phyloP scores from a whole-genome alignment of 495 filamentous ascomycete species.

The Cudoniella acicularis region DNA sequence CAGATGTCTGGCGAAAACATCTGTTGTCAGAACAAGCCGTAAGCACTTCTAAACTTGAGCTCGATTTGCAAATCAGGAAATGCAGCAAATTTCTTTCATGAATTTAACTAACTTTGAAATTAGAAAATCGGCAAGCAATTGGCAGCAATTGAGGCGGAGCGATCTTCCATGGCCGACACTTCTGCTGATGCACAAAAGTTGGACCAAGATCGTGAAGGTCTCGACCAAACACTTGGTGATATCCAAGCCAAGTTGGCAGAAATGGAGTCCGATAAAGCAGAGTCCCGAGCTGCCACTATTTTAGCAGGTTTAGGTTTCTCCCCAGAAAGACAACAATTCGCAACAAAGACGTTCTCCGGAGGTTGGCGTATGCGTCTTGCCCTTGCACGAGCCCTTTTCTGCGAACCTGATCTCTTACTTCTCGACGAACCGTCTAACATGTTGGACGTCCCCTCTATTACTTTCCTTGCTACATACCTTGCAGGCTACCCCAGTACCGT shows the following conservation, averaged over 20 bases:
- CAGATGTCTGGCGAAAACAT: constrained; percentile 98
- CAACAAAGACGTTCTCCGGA: constrained; percentile 97
- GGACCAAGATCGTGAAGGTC: constrained; percentile 81
- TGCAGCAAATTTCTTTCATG: neutral
- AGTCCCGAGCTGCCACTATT: constrained; percentile 91
- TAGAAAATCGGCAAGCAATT: constrained; percentile 83
- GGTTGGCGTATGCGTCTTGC: constrained; percentile 99
- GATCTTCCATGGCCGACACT: constrained; percentile 77
- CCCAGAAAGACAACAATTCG: constrained; percentile 81
- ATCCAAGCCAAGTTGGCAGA: constrained; percentile 90
- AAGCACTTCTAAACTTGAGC: constrained; percentile 36
- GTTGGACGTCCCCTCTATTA: constrained; percentile 99
- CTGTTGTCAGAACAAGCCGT: constrained; percentile 85
- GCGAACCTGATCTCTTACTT: constrained; percentile 92
- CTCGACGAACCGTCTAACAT: constrained; percentile 99
- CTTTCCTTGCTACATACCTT: constrained; percentile 95
- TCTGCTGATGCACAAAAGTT: constrained; percentile 78
- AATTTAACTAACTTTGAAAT: neutral
- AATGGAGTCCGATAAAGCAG: constrained; percentile 99
- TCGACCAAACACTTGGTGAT: constrained; percentile 84
- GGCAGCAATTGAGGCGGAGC: constrained; percentile 72
- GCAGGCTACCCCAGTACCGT: constrained; percentile 92
- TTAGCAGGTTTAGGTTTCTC: constrained; percentile 97
- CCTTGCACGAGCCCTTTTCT: constrained; percentile 92
- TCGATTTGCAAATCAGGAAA: too few species aligned